Evolutionary conservation across 2,329 filamentous ascomycete species (phyloP), one percentile per base, ranked within the genome.

Genomic region (Xylariaceae sp.): DNA sequence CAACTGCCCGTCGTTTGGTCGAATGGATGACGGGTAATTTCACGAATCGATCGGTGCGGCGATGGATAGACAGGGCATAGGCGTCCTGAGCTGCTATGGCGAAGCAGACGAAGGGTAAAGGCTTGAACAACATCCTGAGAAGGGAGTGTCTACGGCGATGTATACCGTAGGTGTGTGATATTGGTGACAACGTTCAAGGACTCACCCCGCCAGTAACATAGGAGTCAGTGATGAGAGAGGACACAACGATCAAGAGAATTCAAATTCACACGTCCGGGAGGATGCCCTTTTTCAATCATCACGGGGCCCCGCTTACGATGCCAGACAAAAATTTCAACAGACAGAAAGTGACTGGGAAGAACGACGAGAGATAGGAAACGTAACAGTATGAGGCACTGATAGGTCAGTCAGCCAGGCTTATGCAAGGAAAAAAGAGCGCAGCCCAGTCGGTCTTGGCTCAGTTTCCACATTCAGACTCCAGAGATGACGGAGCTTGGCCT

Each of bases 21-120:
- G 76, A 78, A 62, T 78, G 76, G 48, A 78, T 68, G 52, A 79
- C 72, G 30, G 74, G 75, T 59, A 78, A 65, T 61, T 77, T 76
- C 45, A 78, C 68, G 48, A 68, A 72, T 71, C 75, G 57, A 67
- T 76, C 56, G 75, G 75, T 51, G 71, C 73, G 50, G 74, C 56
- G 64, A 54, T 65, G 58, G 18, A 64, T 47, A 59, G 53, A 34
- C 41, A 62, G 61, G 41, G 57, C 56, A 56, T 64, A 55, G 60
- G 62, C 55, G 56, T 61, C 65, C 52, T 37, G 62, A 53, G 62
- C 62, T 60, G 65, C 65, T 65, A 69, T 55, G 44, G 60, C 60
- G 41, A 71, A 59, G 58, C 64, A 60, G 52, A 69, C 49, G 51
- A 56, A 48, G 35, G 66, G 48, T 55, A 61, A 39, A 52, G 60